Base-by-base conservation (phyloP, 306 rosid genomes). In the Luffa aegyptiaca region DNA sequence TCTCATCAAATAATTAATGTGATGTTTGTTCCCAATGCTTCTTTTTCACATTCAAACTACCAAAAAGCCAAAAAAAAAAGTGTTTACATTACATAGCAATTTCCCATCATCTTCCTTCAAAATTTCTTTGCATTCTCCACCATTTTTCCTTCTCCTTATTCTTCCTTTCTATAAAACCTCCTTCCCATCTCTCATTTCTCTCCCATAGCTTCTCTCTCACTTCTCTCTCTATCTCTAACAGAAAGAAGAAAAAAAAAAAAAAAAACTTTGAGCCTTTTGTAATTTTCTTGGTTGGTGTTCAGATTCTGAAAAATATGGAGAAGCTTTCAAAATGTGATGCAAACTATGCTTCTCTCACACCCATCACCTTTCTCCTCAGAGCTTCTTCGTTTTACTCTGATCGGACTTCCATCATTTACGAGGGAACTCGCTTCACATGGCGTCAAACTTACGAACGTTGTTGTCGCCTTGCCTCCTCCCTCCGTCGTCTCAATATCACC, bases 391-490 rank as follows among this genome's bases (percentile, higher is more conserved):
- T 70, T 49, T 94, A 92, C 57, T 80, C 97, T 5, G 75, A 88
- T 78, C 88, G 90, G 1, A 52, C 89, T 57, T 94, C 98, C 0
- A 5, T 94, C 2, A 82, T 94, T 80, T 86, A 85, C 10, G 93
- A 90, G 26, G 82, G 83, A n/a, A 84, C 90, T 35, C 73, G 86
- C 10, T 94, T 94, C 87, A 94, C 95, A 0, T 94, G 98, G 98
- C 33, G 76, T 37, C 92, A 91, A 21, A 94, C 98, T 21, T 88
- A 85, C 49, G 79, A 90, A 0, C 97, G 98, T 3, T 94, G 98
- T 64, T 79, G 86, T 66, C 90, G 95, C 46, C 95, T 94, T 6
- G 98, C 98, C 37, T 91, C 83, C 83, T 85, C 97, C n/a, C 97
- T 94, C 36, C 86, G 86, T 0, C 74, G 92, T 10, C 97, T 94